Evolutionary conservation across 2,329 filamentous ascomycete species (phyloP), one percentile per base, ranked within the genome.

Genomic region (Pestalotiopsis sp.): DNA sequence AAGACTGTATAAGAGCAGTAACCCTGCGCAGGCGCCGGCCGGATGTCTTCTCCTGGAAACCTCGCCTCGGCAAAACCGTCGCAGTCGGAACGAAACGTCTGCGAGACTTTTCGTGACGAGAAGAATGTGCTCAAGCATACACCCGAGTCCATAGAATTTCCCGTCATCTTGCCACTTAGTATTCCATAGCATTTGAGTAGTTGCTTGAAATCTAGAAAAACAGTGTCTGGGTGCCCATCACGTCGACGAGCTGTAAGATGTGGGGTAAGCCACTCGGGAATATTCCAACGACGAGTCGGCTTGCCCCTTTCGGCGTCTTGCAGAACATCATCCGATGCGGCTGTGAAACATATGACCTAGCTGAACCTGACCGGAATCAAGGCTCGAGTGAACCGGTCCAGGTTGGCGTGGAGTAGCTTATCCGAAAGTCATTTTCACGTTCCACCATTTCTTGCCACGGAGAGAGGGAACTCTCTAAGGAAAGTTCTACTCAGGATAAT

Each of bases 1-100:
- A 78, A 75, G 6, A 87, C 69, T 0, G 86, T 87, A 71, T 86
- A 83, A 2, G 85, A 87, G 71, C 86, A 88, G 70, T 84, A 86
- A 20, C 85, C 86, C 71, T 87, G 86, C 4, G 78, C 78, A 6
- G 78, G 72, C 7, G 78, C 77, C 2, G 81, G 77, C 3, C 72
- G 70, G 31, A 83, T 73, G 3, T 72, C 65, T n/a, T 69, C 64
- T 0, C 80, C 77, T 17, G 59, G 59, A 63, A 81, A 84, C 0
- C 71, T 72, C 17, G 74, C 65, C 52, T 67, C 69, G 14, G 79
- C 76, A 62, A 83, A 81, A 3, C 71, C 70, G 65, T 82, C 75
- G 73, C 78, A 78, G 41, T 75, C 71, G 9, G 74, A 68, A 62
- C 74, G 76, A n/a, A 72, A 70, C 14, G 64, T 71, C 14, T 68